phyloP scores from a whole-genome alignment of 805 yeast species.

The Trichomonascus vanleenenianus region DNA sequence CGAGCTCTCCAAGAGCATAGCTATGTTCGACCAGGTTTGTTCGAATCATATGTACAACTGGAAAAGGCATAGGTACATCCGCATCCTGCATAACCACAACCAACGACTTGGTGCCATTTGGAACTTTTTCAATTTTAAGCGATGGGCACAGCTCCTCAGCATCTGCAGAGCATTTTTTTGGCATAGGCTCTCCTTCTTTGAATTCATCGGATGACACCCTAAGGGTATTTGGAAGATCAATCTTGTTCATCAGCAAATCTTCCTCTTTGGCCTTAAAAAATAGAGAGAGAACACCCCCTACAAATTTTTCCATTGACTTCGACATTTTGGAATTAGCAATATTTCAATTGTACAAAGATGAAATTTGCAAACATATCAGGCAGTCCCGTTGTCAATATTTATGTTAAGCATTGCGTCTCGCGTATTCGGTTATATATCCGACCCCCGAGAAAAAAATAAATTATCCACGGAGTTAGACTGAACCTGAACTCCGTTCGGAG shows the following conservation, averaged over 20 bases:
- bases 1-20: slow-evolving; percentile 1
- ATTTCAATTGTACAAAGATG: no score
- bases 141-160: slow-evolving; percentile 14
- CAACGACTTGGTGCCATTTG: slow-evolving; percentile 8
- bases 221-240: slow-evolving; percentile 8
- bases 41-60: slow-evolving; percentile 11
- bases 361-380: no score
- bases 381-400: no score
- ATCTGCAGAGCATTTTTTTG: slow-evolving; percentile 12
- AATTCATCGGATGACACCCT: slow-evolving; percentile 14
- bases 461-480: no score
- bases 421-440: not conserved
- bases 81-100: slow-evolving; percentile 13
- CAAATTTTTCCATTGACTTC: no score
- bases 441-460: not conserved
- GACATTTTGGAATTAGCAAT: no score
- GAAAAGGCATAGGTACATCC: slow-evolving; percentile 15
- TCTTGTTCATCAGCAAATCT: no score
- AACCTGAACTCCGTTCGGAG: no score
- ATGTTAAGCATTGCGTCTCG: no score
- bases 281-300: no score
- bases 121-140: slow-evolving; percentile 9
- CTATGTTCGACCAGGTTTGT: slow-evolving; percentile 5
- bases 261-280: no score
- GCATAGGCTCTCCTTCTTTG: slow-evolving; percentile 9